Percentiles rank a stretch among this genome's conserved stretches.
phyloP scores from a whole-genome alignment of 169 alveolate genomes.

The Plasmodium gaboni region DNA sequence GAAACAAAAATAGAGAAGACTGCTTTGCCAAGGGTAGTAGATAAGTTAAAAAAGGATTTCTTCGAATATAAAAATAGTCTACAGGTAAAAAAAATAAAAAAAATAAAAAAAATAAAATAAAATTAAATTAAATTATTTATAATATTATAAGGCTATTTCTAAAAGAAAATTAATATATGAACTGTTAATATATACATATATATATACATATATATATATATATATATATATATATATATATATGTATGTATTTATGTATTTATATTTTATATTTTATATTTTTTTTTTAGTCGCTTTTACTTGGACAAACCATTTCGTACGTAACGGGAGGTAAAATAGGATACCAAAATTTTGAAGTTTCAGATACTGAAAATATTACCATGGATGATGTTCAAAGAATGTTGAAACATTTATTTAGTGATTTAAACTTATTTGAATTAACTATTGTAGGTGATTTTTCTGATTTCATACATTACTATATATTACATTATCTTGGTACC shows the following conservation, averaged over 20 bases:
- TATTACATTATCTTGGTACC: constrained; percentile 55
- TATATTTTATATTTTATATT: background rate
- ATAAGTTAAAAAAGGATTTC: constrained; percentile 84
- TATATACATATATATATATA: constrained; percentile 25
- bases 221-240: constrained; percentile 8
- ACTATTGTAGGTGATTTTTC: constrained; percentile 65
- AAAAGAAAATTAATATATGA: background rate
- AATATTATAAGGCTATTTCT: too few species aligned
- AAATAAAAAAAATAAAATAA: background rate
- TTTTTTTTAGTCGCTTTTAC: constrained; percentile 74
- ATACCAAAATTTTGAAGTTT: constrained; percentile 78
- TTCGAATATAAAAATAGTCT: constrained; percentile 78
- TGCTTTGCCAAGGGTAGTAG: constrained; percentile 73
- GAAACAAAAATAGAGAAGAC: constrained; percentile 73
- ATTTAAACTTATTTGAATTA: constrained; percentile 58
- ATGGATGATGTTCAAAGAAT: constrained; percentile 76
- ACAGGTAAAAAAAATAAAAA: constrained; percentile 41
- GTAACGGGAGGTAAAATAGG: constrained; percentile 81
- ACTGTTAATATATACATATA: background rate
- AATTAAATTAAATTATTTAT: background rate
- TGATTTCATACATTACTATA: constrained; percentile 44
- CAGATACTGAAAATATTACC: constrained; percentile 31
- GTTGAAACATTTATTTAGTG: constrained; percentile 48
- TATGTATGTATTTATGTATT: constrained; percentile 19
- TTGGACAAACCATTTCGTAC: constrained; percentile 81